phyloP scores from a whole-genome alignment of 2,329 filamentous ascomycete genomes.

The Claviceps monticola region DNA sequence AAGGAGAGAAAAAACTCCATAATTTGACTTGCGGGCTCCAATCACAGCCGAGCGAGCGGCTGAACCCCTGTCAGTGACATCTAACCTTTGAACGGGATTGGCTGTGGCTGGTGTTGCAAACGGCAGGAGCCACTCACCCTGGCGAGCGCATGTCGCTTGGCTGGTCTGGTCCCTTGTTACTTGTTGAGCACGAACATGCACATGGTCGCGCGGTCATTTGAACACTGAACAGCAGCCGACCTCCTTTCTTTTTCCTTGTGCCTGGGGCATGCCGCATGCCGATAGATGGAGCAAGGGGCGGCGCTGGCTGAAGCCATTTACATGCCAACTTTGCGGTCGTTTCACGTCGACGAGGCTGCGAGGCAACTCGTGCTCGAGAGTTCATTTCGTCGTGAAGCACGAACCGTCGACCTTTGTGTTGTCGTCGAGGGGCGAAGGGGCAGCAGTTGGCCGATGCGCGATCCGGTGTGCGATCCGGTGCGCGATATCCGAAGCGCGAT shows the following conservation, averaged over 20 bases:
- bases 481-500: neutral
- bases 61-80: too few relatives aligned
- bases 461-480: neutral
- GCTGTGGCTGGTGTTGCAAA: too few relatives aligned
- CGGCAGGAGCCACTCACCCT: neutral
- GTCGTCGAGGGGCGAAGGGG: neutral
- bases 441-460: conserved; percentile 1
- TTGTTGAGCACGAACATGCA: too few relatives aligned
- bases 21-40: neutral
- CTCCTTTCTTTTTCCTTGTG: neutral
- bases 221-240: neutral
- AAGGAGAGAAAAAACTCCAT: neutral
- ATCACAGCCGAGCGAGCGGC: neutral
- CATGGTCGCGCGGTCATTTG: neutral
- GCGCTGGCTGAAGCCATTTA: neutral
- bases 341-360: neutral
- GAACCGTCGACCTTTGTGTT: neutral
- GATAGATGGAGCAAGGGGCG: neutral
- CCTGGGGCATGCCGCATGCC: neutral
- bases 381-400: neutral
- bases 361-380: neutral
- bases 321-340: neutral
- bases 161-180: too few relatives aligned
- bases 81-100: too few relatives aligned
- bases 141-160: too few relatives aligned